These are phyloP conservation scores for Thelonectria discophora DNA, from an alignment of 2,329 filamentous ascomycete genomes.

Conservation along the genomic window DNA sequence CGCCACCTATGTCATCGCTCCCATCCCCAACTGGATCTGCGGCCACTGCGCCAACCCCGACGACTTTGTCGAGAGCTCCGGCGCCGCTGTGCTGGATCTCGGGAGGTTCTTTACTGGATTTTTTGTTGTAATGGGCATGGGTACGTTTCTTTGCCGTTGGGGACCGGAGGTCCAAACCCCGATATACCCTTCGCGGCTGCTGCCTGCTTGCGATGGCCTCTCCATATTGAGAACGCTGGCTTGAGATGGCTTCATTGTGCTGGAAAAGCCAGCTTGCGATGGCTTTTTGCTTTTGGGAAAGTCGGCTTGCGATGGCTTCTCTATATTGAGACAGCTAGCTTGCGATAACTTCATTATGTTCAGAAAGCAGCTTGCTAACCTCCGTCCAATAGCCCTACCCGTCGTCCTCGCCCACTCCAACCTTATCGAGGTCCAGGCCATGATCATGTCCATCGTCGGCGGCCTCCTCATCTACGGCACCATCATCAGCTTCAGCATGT, in stretches of 20 bases:
- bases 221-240: too few species aligned
- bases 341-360: not conserved
- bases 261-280: not conserved
- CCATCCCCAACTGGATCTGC: constrained; percentile 97
- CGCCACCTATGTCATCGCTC: constrained; percentile 92
- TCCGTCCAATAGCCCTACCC: constrained; percentile 74
- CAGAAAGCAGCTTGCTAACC: constrained; percentile 24
- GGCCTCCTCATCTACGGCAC: constrained; percentile 96
- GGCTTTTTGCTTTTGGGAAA: too few species aligned
- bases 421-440: constrained; percentile 83
- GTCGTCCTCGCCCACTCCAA: constrained; percentile 86
- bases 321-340: too few species aligned
- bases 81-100: constrained; percentile 88
- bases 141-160: constrained; percentile 64
- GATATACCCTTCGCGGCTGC: too few species aligned
- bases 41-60: constrained; percentile 87
- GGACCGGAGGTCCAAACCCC: too few species aligned
- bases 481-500: constrained; percentile 97
- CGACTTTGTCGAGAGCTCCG: constrained; percentile 89
- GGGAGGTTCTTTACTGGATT: constrained; percentile 95
- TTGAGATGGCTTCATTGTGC: too few species aligned
- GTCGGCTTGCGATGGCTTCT: too few species aligned
- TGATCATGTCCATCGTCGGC: constrained; percentile 94
- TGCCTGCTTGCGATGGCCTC: not conserved
- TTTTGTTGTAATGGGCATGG: constrained; percentile 95